These are phyloP conservation scores for Articulospora tetracladia DNA, from an alignment of 495 filamentous ascomycete genomes.

Conservation along the genomic window DNA sequence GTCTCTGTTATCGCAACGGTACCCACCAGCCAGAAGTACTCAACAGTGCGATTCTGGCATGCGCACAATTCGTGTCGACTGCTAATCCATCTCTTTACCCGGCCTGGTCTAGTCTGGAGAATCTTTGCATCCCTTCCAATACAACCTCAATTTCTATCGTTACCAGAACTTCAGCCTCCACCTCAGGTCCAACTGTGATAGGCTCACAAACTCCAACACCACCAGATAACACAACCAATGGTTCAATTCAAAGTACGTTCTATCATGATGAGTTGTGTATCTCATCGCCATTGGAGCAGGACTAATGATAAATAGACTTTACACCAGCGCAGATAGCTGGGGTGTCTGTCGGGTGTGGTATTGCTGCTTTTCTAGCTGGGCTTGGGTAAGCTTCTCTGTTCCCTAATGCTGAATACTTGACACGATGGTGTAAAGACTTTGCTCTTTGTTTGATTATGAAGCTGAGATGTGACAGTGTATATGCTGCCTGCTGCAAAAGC, in stretches of 20 bases:
- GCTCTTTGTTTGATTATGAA: background rate
- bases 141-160: no score
- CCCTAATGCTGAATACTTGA: no score
- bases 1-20: background rate
- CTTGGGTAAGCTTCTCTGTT: constrained; percentile 1
- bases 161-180: no score
- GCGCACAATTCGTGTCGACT: background rate
- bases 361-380: background rate
- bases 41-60: background rate
- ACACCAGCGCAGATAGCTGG: background rate
- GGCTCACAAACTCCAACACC: background rate
- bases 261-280: background rate
- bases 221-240: no score
- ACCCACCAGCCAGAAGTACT: background rate
- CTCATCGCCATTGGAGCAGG: background rate
- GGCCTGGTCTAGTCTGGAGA: background rate
- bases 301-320: constrained; percentile 3
- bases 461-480: background rate
- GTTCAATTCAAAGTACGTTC: background rate
- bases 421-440: no score
- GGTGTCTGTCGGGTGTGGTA: background rate
- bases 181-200: background rate
- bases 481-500: background rate
- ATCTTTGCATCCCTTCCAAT: background rate
- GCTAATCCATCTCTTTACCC: background rate